Evolutionary conservation across 768 basidiomycete species (phyloP).

Genomic region (Myochromella boudieri): DNA sequence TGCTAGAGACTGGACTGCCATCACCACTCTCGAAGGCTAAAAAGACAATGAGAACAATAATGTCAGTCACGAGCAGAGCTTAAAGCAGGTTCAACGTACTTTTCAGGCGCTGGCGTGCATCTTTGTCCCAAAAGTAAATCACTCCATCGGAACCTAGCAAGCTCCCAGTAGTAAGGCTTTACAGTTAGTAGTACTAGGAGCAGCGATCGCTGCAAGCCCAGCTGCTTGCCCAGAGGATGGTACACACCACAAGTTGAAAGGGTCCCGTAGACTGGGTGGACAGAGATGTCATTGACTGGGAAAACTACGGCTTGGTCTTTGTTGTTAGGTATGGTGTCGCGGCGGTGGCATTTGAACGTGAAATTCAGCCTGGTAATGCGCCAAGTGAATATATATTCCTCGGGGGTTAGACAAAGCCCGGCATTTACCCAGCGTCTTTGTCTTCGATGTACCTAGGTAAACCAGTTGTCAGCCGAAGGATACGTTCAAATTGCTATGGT

Average conservation of each 20-base stretch:
- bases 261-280: slow-evolving; percentile 83
- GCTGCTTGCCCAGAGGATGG: slow-evolving; percentile 6
- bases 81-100: slow-evolving; percentile 43
- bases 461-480: too few relatives aligned
- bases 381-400: background rate
- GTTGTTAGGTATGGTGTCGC: slow-evolving; percentile 50
- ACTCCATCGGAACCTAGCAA: slow-evolving; percentile 76
- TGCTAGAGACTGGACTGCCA: slow-evolving; percentile 77
- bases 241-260: slow-evolving; percentile 73
- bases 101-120: slow-evolving; percentile 88
- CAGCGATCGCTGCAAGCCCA: too few relatives aligned
- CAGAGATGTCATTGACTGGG: slow-evolving; percentile 83
- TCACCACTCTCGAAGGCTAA: slow-evolving; percentile 72
- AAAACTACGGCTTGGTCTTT: slow-evolving; percentile 74
- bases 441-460: slow-evolving; percentile 84
- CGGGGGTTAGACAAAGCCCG: background rate
- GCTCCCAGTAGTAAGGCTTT: too few relatives aligned
- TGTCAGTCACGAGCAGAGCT: background rate
- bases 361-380: slow-evolving; percentile 63
- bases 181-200: too few relatives aligned
- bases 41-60: background rate
- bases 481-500: too few relatives aligned
- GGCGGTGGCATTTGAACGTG: slow-evolving; percentile 84
- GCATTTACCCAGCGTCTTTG: slow-evolving; percentile 64
- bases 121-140: slow-evolving; percentile 95